Percentiles rank a stretch among this genome's conserved stretches.
phyloP scores from a whole-genome alignment of 1,284 basidiomycete species.

The Cronartium quercuum region DNA sequence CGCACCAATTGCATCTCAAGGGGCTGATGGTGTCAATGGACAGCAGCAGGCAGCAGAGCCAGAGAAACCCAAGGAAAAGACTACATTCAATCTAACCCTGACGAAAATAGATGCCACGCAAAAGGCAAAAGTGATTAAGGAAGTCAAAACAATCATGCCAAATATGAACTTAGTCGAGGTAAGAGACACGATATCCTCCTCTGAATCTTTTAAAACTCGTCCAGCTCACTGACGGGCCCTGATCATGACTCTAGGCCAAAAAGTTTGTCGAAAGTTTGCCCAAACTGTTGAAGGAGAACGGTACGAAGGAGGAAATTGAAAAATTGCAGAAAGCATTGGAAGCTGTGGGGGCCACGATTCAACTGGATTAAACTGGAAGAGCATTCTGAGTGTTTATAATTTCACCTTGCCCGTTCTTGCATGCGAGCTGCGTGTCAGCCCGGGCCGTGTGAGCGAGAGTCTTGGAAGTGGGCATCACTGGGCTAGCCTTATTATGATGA shows the following conservation, averaged over 20 bases:
- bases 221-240: neutral
- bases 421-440: too few relatives aligned
- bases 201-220: conserved; percentile 46
- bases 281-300: conserved; percentile 87
- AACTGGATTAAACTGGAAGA: conserved; percentile 45
- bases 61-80: conserved; percentile 99
- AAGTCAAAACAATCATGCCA: conserved; percentile 91
- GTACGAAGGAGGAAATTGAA: conserved; percentile 96
- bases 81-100: conserved; percentile 88
- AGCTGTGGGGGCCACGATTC: conserved; percentile 78
- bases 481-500: too few relatives aligned
- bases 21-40: conserved; percentile 58
- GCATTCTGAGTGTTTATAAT: too few relatives aligned
- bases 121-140: conserved; percentile 96
- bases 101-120: conserved; percentile 81
- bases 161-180: conserved; percentile 94
- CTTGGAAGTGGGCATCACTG: too few relatives aligned
- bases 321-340: conserved; percentile 88
- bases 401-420: too few relatives aligned
- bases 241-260: conserved; percentile 66
- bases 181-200: conserved; percentile 49
- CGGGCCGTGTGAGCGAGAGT: too few relatives aligned
- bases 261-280: conserved; percentile 97
- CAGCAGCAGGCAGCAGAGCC: conserved; percentile 50
- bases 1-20: conserved; percentile 56